Base-by-base conservation (phyloP, 1,139 yeast species). In the Blastobotrys illinoisensis region DNA sequence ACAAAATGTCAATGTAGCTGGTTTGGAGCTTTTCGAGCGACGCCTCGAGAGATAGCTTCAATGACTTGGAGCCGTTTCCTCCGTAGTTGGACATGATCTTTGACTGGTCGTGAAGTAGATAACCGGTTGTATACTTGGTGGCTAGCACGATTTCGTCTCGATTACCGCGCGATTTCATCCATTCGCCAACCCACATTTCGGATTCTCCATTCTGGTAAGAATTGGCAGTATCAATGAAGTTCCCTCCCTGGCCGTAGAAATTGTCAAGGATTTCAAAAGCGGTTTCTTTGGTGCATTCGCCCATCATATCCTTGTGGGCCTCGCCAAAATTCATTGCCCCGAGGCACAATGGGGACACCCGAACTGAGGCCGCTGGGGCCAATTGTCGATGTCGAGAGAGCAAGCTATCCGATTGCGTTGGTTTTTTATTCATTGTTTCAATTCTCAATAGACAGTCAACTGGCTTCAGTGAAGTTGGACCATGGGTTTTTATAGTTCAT, bases 261-360 rank as follows among this genome's bases (percentile, higher is more conserved):
- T 53, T 56, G 48, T 64, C 67, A 20, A 64, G 56, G 26, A 64
- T 47, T 18, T 52, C 59, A 49, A 64, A 64, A 5, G 64, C 26
- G 7, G 51, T 50, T 36, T 58, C 60, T 44, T 61, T 64, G 47
- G 53, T 49, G 55, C 60, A 54, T 7, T 56, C 53, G 44, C 67
- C 66, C 60, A 61, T 23, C 5, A 19, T 11, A 1, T 48, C 58
- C n/a, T 49, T 50, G 63, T 65, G 61, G 19, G 61, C 62, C 9
- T 62, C 61, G 1, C 68, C 68, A 23, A 64, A 52, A 21, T 55
- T 59, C 67, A 64, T 64, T 1, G 64, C 64, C 6, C 67, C 67
- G n/a, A 64, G 58, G 44, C 60, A 59, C 3, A 64, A 55, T 1
- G 67, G 67, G 2, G 65, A 62, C 13, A 64, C 67, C 23, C 62